These are phyloP conservation scores for Funneliformis mosseae DNA, from an alignment of 192 early-diverging fungal species.

Conservation along the genomic window DNA sequence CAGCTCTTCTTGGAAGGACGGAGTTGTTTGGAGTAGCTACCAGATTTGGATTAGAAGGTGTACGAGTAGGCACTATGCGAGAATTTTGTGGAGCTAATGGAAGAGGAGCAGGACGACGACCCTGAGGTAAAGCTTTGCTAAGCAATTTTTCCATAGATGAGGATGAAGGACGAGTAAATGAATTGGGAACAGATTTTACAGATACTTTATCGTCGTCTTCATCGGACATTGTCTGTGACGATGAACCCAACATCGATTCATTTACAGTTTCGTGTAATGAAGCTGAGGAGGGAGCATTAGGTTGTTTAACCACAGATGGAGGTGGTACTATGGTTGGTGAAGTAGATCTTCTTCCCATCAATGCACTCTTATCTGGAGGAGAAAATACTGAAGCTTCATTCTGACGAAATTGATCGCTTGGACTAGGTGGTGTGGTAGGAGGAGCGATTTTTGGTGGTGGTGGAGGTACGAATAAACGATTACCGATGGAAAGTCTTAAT, in stretches of 20 bases:
- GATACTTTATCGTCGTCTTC: constrained; percentile 1
- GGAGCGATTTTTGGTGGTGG: constrained; percentile 12
- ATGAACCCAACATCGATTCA: neutral
- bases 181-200: constrained; percentile 1
- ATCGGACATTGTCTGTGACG: neutral
- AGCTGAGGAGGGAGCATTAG: neutral
- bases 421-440: neutral
- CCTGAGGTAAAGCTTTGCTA: constrained; percentile 6
- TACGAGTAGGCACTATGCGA: constrained; percentile 1
- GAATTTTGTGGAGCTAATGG: constrained; percentile 18
- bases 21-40: neutral
- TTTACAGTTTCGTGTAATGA: neutral
- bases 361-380: neutral
- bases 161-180: neutral
- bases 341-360: constrained; percentile 6
- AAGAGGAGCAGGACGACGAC: constrained; percentile 26
- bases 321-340: neutral
- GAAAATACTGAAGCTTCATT: neutral
- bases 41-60: constrained; percentile 1
- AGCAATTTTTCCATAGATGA: constrained; percentile 18
- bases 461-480: neutral
- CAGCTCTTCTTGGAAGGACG: constrained; percentile 7
- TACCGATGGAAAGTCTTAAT: neutral
- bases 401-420: neutral
- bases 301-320: neutral